Percentiles rank a stretch among this genome's conserved stretches.
These are phyloP conservation scores for Daldinia childiae DNA, from an alignment of 495 filamentous ascomycete genomes.

Conservation along the genomic window DNA sequence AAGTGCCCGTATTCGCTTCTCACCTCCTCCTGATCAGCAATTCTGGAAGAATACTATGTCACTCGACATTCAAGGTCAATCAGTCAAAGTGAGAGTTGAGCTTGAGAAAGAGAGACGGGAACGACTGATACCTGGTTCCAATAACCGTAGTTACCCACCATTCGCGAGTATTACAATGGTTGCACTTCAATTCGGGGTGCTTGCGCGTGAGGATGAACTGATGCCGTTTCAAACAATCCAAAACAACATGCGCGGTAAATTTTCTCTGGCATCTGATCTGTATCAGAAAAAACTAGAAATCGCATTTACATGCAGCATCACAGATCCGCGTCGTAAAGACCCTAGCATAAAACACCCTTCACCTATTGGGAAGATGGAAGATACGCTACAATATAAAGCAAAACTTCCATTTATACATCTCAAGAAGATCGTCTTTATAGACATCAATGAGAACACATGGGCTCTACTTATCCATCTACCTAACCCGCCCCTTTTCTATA, in stretches of 20 bases:
- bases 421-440: conserved; percentile 61
- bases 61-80: conserved; percentile 18
- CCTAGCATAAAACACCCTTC: conserved; percentile 26
- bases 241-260: conserved; percentile 5
- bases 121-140: conserved; percentile 9
- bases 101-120: conserved; percentile 10
- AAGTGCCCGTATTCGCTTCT: conserved; percentile 48
- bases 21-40: conserved; percentile 46
- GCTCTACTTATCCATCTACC: conserved; percentile 67
- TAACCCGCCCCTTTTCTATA: conserved; percentile 71
- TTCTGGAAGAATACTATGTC: conserved; percentile 36
- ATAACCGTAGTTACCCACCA: conserved; percentile 44
- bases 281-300: conserved; percentile 53
- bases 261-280: conserved; percentile 56
- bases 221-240: conserved; percentile 62
- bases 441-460: conserved; percentile 45
- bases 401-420: conserved; percentile 73
- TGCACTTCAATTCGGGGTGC: conserved; percentile 63
- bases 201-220: conserved; percentile 48
- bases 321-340: conserved; percentile 48
- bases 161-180: conserved; percentile 45
- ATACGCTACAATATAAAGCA: conserved; percentile 54
- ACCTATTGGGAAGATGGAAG: conserved; percentile 37
- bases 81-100: conserved; percentile 9
- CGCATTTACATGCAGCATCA: conserved; percentile 53